Conservation (phyloP, 768 basidiomycete species). For the Albatrellus ellisii region DNA sequence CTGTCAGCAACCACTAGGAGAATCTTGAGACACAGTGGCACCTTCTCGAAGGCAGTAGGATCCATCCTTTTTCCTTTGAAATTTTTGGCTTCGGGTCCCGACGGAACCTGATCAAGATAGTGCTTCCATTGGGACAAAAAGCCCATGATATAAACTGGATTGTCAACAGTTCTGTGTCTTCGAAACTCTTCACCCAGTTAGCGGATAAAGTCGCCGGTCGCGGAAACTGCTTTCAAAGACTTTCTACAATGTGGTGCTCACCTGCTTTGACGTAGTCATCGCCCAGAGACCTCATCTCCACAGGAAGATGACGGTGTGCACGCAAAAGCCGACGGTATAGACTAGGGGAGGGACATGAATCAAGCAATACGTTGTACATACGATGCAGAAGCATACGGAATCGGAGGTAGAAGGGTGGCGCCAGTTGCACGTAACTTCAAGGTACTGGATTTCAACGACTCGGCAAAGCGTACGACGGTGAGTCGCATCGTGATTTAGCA, state of each 20-base stretch:
- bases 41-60: slow-evolving; percentile 64
- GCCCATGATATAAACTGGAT: slow-evolving; percentile 86
- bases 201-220: neutral
- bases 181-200: slow-evolving; percentile 58
- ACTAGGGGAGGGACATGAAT: too few species aligned
- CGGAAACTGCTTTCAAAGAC: neutral
- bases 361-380: too few species aligned
- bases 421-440: too few species aligned
- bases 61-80: slow-evolving; percentile 63
- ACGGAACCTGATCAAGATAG: slow-evolving; percentile 68
- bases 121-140: slow-evolving; percentile 94
- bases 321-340: slow-evolving; percentile 32
- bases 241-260: too few species aligned
- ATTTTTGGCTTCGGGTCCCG: slow-evolving; percentile 26
- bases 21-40: too few species aligned
- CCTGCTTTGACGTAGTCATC: slow-evolving; percentile 33
- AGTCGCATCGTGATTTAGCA: too few species aligned
- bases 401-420: too few species aligned
- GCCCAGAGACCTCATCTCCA: slow-evolving; percentile 33
- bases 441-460: too few species aligned
- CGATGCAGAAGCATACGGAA: too few species aligned
- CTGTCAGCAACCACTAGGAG: too few species aligned
- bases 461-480: too few species aligned
- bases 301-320: slow-evolving; percentile 27
- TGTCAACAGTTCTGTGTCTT: slow-evolving; percentile 62